Evolutionary conservation across 768 basidiomycete species (phyloP), one percentile per base, ranked within the genome.

Genomic region (Rhodotorula diobovata): DNA sequence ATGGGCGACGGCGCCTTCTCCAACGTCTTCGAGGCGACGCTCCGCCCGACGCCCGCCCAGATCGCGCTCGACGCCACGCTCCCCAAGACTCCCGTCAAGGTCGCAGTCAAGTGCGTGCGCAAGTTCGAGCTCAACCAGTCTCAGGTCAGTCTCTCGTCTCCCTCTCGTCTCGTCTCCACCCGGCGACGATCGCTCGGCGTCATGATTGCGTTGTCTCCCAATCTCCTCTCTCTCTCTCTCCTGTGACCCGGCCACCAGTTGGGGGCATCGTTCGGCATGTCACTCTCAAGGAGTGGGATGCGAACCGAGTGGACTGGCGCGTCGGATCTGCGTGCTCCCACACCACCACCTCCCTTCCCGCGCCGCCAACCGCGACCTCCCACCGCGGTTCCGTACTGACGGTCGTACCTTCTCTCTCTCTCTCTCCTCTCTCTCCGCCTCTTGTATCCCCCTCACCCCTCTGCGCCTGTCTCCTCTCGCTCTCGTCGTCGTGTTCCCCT

Each of bases 51-150:
- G 43, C 48, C 66, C 37, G 70, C 67, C n/a, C 73, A 74, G 56
- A 55, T 75, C 60, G 67, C 67, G 18, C 76, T 89, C 65, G 90
- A 97, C 79, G 84, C 86, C 59, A 82, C 84, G 48, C 88, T 87
- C 20, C 87, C 88, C 53, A 74, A 76, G 66, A 71, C 78, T 89
- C 41, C 87, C 80, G 89, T 93, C 55, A 73, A 76, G 66, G 72
- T 79, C 43, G 55, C 79, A 89, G 91, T 96, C 83, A 96, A 96
- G 80, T 89, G 93, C 54, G 93, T 96, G 69, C 90, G 93, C 75
- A 96, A 95, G 80, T 92, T 85, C 77, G 93, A 96, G 79, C 83
- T 96, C 63, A 94, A 89, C 79, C 86, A 90, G 46, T 88, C 88
- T 15, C 93, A 96, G 88, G 93, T 94, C 80, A 86, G 90, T 41